These are phyloP conservation scores for Aspergillus sparsus DNA, from an alignment of 495 filamentous ascomycete genomes.

Conservation along the genomic window DNA sequence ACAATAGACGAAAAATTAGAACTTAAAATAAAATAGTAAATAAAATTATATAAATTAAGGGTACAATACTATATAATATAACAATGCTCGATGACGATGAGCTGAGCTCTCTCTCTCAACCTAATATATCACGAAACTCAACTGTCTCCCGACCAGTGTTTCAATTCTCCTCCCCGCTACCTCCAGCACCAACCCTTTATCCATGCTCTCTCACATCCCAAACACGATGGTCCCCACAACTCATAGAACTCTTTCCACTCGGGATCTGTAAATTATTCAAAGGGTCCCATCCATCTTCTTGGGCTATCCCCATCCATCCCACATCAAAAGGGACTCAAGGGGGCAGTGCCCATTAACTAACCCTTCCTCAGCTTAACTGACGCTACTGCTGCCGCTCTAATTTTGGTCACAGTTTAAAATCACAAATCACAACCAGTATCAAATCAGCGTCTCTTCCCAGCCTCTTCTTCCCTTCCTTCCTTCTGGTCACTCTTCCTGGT, in stretches of 20 bases:
- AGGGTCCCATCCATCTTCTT: not conserved
- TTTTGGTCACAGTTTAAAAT: constrained; percentile 15
- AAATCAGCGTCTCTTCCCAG: constrained; percentile 9
- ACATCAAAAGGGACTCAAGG: not conserved
- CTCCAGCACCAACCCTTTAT: not conserved
- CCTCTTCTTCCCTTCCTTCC: not conserved
- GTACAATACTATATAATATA: too few relatives aligned
- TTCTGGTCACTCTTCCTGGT: not conserved
- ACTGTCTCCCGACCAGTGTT: constrained; percentile 29
- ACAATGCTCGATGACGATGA: too few relatives aligned
- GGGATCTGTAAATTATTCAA: not conserved
- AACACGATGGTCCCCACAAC: not conserved
- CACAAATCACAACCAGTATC: constrained; percentile 1
- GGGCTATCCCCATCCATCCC: not conserved
- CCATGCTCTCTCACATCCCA: not conserved
- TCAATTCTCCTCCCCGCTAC: constrained; percentile 16
- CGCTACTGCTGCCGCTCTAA: constrained; percentile 24
- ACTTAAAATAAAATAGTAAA: too few relatives aligned
- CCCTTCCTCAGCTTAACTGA: not conserved
- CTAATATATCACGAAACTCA: not conserved
- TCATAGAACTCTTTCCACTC: not conserved
- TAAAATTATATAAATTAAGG: too few relatives aligned
- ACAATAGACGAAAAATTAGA: too few relatives aligned
- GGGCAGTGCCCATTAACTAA: constrained; percentile 10
- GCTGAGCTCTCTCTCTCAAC: too few relatives aligned